Conservation (phyloP, 2,329 filamentous ascomycete genomes). For the Cryphonectria nitschkei region DNA sequence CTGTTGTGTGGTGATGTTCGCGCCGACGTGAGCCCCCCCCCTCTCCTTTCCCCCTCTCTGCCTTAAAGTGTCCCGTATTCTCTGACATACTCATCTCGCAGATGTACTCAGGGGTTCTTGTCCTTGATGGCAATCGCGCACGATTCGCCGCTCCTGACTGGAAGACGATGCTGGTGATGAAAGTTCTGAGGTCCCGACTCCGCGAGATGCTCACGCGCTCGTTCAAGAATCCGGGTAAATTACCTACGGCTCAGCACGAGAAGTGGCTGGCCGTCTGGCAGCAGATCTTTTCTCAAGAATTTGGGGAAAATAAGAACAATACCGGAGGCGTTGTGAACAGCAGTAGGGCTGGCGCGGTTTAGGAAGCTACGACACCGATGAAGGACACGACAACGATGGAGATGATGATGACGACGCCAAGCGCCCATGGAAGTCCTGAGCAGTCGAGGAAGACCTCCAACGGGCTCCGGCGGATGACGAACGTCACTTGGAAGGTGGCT, state of each 20-base stretch:
- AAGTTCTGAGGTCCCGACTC: constrained; percentile 73
- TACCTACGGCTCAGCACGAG: constrained; percentile 68
- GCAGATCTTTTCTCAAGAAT: constrained; percentile 65
- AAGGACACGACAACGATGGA: constrained; percentile 4
- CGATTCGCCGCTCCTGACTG: constrained; percentile 84
- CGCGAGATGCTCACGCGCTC: constrained; percentile 74
- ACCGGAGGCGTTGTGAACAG: not conserved
- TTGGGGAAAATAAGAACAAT: constrained; percentile 34
- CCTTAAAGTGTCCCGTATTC: not conserved
- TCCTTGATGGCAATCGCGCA: constrained; percentile 84
- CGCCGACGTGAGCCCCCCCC: constrained; percentile 67
- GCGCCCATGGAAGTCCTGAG: not conserved
- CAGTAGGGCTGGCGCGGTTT: constrained; percentile 20
- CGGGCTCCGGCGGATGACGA: constrained; percentile 13
- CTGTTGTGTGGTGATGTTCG: constrained; percentile 87
- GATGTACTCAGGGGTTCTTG: constrained; percentile 84
- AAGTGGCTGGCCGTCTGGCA: constrained; percentile 78
- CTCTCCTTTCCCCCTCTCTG: not conserved
- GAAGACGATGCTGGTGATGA: constrained; percentile 89
- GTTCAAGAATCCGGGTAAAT: constrained; percentile 69
- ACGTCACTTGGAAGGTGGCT: constrained; percentile 24
- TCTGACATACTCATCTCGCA: constrained; percentile 39
- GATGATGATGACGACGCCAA: constrained; percentile 9
- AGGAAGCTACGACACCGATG: constrained; percentile 14
- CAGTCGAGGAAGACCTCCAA: constrained; percentile 3